Evolutionary conservation across 176 grass and related monocot genomes (phyloP), one percentile per base, ranked within the genome.

Genomic region (Zea luxurians): DNA sequence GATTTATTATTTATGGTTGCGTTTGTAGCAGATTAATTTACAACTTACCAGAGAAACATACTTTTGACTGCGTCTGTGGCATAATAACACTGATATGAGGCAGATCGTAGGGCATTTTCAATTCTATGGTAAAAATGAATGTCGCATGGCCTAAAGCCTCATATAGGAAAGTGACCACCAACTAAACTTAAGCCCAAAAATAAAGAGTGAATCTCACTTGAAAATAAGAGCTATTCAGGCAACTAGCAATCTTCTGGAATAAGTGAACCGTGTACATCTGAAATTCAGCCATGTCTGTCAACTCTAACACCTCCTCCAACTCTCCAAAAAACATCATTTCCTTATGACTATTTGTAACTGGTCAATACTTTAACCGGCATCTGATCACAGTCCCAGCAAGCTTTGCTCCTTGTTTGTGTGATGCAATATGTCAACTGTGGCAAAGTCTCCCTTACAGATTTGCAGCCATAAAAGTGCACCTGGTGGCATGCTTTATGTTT

Each of bases 321-420:
- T 96, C 92, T 17, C 92, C 92, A 84, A 96, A 90, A 85, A 96
- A 96, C 89, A 96, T 96, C 89, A 92, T 92, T 82, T 96, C 92
- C 87, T 96, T 0, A 27, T 27, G 27, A 27, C 27, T 27, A 27
- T 27, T 27, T 27, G 27, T 27, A 27, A 27, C 27, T 27, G 92
- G 92, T 89, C 92, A 96, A 61, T 89, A 96, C 37, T 96, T 96
- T 78, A 96, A 70, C 76, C 91, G 77, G 7, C 92, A 89, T 73
- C 89, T 92, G 16, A 96, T 92, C 42, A 96, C 87, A 15, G 86
- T 84, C 59, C 89, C 90, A 8, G 86, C 68, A 83, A 96, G 81
- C 80, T 96, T 95, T 0, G 87, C 64, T 96, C 92, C 87, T 96
- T 96, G 81, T 91, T 75, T 92, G 92, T 35, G 82, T 96, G 9